A percentile compares a stretch with the other conserved stretches of the same genome.
Conservation (phyloP, 345 rosid genomes). For the Eucalyptus fibrosa region DNA sequence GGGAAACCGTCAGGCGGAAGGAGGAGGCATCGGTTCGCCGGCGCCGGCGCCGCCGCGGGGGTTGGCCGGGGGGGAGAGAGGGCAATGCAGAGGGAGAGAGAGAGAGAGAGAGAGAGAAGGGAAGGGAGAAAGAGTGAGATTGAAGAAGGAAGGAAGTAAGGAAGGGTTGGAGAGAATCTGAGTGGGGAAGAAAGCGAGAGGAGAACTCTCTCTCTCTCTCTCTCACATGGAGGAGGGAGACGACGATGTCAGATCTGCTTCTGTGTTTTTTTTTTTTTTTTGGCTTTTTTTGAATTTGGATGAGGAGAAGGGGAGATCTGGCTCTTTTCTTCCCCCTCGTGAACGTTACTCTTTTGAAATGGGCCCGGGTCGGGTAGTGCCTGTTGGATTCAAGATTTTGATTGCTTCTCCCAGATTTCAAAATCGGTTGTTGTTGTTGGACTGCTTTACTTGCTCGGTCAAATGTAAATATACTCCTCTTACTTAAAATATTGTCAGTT, state of each 20-base stretch:
- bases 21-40: not conserved
- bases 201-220: not conserved
- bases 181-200: not conserved
- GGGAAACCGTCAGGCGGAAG: not conserved
- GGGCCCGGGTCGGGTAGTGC: not conserved
- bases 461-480: not conserved
- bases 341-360: not conserved
- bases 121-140: not conserved
- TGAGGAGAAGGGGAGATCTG: not conserved
- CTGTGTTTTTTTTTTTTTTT: not conserved
- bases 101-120: not conserved
- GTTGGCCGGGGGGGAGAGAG: not conserved
- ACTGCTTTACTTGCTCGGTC: not conserved
- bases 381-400: not conserved
- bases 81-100: not conserved
- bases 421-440: not conserved
- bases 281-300: not conserved
- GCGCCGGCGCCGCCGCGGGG: not conserved
- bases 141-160: not conserved
- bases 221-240: not conserved
- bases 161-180: not conserved
- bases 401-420: not conserved
- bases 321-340: not conserved
- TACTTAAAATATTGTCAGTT: fast-evolving
- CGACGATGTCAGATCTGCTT: not conserved